Evolutionary conservation across 129 eudicot genomes (phyloP), one percentile per base, ranked within the genome.

Genomic region (Arctium lappa): DNA sequence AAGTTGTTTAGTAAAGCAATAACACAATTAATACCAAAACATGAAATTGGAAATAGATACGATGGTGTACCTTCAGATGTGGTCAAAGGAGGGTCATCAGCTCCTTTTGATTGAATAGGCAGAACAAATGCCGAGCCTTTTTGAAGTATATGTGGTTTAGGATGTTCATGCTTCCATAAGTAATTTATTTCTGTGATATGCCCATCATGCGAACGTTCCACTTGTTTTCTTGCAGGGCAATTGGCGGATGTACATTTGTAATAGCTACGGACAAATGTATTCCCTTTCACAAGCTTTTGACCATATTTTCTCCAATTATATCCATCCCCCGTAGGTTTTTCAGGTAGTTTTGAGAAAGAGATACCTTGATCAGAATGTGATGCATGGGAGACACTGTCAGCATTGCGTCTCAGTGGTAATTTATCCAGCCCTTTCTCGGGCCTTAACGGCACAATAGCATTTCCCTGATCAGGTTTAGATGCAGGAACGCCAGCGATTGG

Each of bases 281-380:
- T 94, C 81, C 97, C 97, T 82, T 91, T 85, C 9, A 94, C 94
- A 65, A 89, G 81, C 81, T 94, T 94, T 86, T 94, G 98, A 56
- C 98, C 98, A 78, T 94, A 94, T 81, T 94, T 94, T 83, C 98
- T 85, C 94, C 97, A 94, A 75, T 90, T 94, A 90, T 94, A 94
- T 56, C 97, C 98, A 53, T 93, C 98, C 48, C 91, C 92, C 1
- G 89, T 87, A 70, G 93, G 91, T 85, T 91, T 92, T 63, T 92
- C 98, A 32, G 89, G 91, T 78, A 86, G 66, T 85, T 76, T 89
- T 78, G 85, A 80, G 63, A 90, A 81, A 60, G 86, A 70, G 34
- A 78, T 89, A 56, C 88, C 97, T 84, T 81, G 88, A 86, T 80
- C 89, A 81, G 91, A 69, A 22, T 86, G 92, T 50, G 80, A 63